phyloP scores from a whole-genome alignment of 495 filamentous ascomycete genomes.

The Lophiotrema nucula region DNA sequence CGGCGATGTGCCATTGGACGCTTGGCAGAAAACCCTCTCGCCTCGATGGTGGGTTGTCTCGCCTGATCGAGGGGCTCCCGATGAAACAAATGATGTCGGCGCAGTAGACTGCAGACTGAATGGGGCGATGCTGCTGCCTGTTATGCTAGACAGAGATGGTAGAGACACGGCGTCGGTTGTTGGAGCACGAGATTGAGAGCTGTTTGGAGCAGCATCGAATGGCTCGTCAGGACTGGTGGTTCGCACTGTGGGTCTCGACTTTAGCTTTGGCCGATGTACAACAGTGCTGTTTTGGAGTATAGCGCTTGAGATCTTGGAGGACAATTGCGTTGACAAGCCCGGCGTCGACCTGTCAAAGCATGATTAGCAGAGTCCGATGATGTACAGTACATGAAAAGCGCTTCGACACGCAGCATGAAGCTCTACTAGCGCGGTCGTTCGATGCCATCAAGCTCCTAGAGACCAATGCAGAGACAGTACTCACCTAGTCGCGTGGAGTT shows the following conservation, averaged over 20 bases:
- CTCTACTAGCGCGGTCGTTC: too few relatives aligned
- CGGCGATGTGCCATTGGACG: conserved; percentile 16
- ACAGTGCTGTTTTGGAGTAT: conserved; percentile 56
- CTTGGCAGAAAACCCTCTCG: conserved; percentile 1
- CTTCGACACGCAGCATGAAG: too few relatives aligned
- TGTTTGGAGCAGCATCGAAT: background rate
- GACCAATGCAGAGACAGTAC: too few relatives aligned
- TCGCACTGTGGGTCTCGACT: conserved; percentile 44
- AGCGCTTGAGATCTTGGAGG: conserved; percentile 51
- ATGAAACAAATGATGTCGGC: conserved; percentile 32
- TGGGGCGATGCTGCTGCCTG: conserved; percentile 14
- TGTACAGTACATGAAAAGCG: too few relatives aligned
- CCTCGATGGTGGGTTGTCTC: conserved; percentile 20
- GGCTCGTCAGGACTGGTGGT: background rate
- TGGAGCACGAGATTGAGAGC: background rate
- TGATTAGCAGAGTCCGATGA: too few relatives aligned
- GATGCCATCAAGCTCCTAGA: too few relatives aligned
- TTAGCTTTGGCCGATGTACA: conserved; percentile 51
- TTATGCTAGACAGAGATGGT: conserved; percentile 6
- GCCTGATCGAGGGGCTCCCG: conserved; percentile 22
- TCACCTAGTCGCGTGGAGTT: conserved; percentile 19
- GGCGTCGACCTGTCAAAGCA: conserved; percentile 30
- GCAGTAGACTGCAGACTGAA: conserved; percentile 30
- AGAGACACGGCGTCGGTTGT: conserved; percentile 23
- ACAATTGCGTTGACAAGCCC: conserved; percentile 41